Conservation (phyloP, 1,139 yeast species). For the Protomyces pachydermus region DNA sequence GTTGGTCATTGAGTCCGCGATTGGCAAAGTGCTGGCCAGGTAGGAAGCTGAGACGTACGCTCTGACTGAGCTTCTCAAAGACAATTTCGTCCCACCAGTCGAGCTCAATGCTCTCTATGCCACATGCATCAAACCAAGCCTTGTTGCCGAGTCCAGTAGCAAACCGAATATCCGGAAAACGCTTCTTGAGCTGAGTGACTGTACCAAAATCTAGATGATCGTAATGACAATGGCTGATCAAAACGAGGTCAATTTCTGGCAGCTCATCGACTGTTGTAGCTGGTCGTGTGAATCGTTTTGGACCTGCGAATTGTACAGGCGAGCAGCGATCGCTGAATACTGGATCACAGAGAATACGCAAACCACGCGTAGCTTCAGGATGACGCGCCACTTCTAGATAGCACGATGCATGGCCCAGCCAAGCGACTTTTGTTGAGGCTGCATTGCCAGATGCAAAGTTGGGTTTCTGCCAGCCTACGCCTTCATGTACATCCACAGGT, state of each 20-base stretch:
- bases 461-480: slow-evolving; percentile 14
- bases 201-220: slow-evolving; percentile 31
- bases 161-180: slow-evolving; percentile 24
- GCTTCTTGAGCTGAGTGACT: slow-evolving; percentile 19
- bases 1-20: slow-evolving; percentile 66
- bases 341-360: slow-evolving; percentile 32
- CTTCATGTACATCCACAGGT: slow-evolving; percentile 8
- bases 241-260: slow-evolving; percentile 60
- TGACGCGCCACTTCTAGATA: slow-evolving; percentile 29
- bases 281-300: slow-evolving; percentile 67
- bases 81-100: slow-evolving; percentile 82
- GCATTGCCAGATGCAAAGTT: neutral
- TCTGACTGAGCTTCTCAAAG: neutral
- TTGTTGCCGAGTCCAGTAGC: slow-evolving; percentile 76
- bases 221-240: slow-evolving; percentile 81
- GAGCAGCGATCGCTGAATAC: slow-evolving; percentile 29
- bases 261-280: slow-evolving; percentile 63
- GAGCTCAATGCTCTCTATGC: slow-evolving; percentile 62
- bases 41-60: slow-evolving; percentile 39
- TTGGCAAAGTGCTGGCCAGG: slow-evolving; percentile 99
- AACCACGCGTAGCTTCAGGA: slow-evolving; percentile 8
- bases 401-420: slow-evolving; percentile 33
- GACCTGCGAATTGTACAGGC: slow-evolving; percentile 57
- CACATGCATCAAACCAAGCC: slow-evolving; percentile 51
- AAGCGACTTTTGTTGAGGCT: slow-evolving; percentile 26